phyloP scores from a whole-genome alignment of 2,329 filamentous ascomycete species.

The Onygena corvina region DNA sequence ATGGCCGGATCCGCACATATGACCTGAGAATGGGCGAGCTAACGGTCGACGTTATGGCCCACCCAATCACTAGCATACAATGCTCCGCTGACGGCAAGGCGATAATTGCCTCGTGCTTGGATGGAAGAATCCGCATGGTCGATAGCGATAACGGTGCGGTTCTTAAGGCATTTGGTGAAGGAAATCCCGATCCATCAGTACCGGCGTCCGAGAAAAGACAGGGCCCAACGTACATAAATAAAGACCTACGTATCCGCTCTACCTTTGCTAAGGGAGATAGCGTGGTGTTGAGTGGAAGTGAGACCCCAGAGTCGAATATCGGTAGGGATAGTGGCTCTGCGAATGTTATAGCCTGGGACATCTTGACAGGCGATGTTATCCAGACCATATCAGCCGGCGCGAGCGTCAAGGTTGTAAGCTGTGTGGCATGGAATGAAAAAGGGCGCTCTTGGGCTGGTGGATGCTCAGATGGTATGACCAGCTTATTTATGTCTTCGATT shows the following conservation, averaged over 20 bases:
- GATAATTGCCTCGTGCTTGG: constrained; percentile 61
- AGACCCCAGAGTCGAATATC: constrained; percentile 46
- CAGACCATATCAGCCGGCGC: constrained; percentile 43
- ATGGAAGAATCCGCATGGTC: constrained; percentile 66
- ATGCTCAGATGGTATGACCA: constrained; percentile 30
- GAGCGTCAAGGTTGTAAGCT: constrained; percentile 34
- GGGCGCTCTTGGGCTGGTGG: constrained; percentile 31
- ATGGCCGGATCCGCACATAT: constrained; percentile 70
- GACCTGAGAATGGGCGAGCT: constrained; percentile 66
- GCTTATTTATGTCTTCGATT: not conserved
- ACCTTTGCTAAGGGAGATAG: constrained; percentile 64
- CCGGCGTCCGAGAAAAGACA: not conserved
- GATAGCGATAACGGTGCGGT: constrained; percentile 63
- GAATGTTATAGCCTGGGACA: constrained; percentile 58
- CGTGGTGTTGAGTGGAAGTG: constrained; percentile 69
- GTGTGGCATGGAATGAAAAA: constrained; percentile 36
- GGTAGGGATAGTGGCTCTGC: constrained; percentile 19
- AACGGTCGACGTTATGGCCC: constrained; percentile 55
- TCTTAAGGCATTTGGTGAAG: constrained; percentile 56
- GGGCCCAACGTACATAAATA: constrained; percentile 43
- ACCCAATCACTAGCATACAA: constrained; percentile 61
- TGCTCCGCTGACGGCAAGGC: constrained; percentile 62
- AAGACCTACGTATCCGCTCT: constrained; percentile 60
- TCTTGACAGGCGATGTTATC: constrained; percentile 58
- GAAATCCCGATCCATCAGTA: not conserved